Conservation (phyloP, 305 asterid species). For the Petunia hybrid region DNA sequence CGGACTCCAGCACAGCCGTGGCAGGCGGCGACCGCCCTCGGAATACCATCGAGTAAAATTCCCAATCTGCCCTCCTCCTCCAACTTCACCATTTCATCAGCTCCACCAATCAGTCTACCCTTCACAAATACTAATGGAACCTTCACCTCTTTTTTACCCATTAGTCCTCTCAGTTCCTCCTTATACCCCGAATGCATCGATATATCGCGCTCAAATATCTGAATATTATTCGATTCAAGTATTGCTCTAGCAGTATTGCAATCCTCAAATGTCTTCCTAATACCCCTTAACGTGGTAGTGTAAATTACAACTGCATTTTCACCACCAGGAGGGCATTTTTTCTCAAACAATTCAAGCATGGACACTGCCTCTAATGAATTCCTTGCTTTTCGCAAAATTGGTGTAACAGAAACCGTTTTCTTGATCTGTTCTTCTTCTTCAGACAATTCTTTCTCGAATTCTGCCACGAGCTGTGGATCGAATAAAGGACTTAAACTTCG, state of each 20-base stretch:
- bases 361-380: slow-evolving; percentile 38
- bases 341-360: slow-evolving; percentile 51
- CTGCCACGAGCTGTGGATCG: slow-evolving; percentile 59
- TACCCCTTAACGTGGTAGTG: slow-evolving; percentile 84
- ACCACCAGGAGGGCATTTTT: slow-evolving; percentile 74
- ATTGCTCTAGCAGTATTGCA: slow-evolving; percentile 68
- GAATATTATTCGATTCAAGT: slow-evolving; percentile 65
- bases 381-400: slow-evolving; percentile 31
- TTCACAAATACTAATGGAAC: slow-evolving; percentile 84
- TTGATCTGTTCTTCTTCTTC: slow-evolving; percentile 67
- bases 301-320: slow-evolving; percentile 62
- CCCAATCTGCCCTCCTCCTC: slow-evolving; percentile 87
- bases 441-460: slow-evolving; percentile 54
- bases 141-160: slow-evolving; percentile 63
- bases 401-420: slow-evolving; percentile 45
- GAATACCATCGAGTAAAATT: slow-evolving; percentile 60
- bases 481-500: slow-evolving; percentile 70
- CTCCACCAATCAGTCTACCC: slow-evolving; percentile 89
- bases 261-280: slow-evolving; percentile 88
- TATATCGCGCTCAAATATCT: slow-evolving; percentile 65
- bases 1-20: slow-evolving; percentile 72
- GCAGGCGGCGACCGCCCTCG: slow-evolving; percentile 56
- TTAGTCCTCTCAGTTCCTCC: slow-evolving; percentile 69
- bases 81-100: slow-evolving; percentile 71
- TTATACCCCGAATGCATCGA: slow-evolving; percentile 84